phyloP scores from a whole-genome alignment of 129 eudicot genomes.

The Lactuca saligna region DNA sequence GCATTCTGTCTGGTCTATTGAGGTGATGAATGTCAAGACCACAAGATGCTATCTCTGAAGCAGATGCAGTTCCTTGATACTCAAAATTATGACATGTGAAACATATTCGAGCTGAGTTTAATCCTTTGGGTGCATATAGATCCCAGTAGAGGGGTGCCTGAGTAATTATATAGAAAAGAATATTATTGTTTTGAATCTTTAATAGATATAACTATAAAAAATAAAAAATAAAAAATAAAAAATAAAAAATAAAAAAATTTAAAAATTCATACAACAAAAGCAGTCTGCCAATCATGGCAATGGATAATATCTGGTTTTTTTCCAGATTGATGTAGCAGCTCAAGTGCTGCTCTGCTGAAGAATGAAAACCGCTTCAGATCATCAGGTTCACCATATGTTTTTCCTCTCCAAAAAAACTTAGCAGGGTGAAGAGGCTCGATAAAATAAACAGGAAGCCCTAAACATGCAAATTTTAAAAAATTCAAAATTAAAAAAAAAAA shows the following conservation, averaged over 20 bases:
- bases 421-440: slow-evolving; percentile 96
- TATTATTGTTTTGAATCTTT: slow-evolving; percentile 1
- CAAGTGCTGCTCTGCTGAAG: slow-evolving; percentile 99
- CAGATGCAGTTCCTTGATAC: slow-evolving; percentile 94
- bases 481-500: background rate
- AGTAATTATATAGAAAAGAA: background rate
- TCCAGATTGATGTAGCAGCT: slow-evolving; percentile 82
- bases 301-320: slow-evolving; percentile 96
- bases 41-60: slow-evolving; percentile 84
- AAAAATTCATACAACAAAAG: slow-evolving; percentile 77
- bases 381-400: slow-evolving; percentile 83
- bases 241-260: background rate
- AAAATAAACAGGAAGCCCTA: slow-evolving; percentile 97
- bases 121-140: slow-evolving; percentile 85
- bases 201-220: slow-evolving; percentile 12
- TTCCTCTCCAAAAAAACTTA: slow-evolving; percentile 93
- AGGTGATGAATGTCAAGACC: slow-evolving; percentile 87
- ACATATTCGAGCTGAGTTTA: slow-evolving; percentile 90
- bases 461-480: slow-evolving; percentile 6
- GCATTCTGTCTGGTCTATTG: slow-evolving; percentile 98
- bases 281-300: slow-evolving; percentile 99
- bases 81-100: slow-evolving; percentile 98
- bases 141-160: slow-evolving; percentile 99
- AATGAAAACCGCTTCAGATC: slow-evolving; percentile 92
- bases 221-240: background rate